phyloP scores from a whole-genome alignment of 2,329 filamentous ascomycete species.

The Aspergillus quadrilineatus region DNA sequence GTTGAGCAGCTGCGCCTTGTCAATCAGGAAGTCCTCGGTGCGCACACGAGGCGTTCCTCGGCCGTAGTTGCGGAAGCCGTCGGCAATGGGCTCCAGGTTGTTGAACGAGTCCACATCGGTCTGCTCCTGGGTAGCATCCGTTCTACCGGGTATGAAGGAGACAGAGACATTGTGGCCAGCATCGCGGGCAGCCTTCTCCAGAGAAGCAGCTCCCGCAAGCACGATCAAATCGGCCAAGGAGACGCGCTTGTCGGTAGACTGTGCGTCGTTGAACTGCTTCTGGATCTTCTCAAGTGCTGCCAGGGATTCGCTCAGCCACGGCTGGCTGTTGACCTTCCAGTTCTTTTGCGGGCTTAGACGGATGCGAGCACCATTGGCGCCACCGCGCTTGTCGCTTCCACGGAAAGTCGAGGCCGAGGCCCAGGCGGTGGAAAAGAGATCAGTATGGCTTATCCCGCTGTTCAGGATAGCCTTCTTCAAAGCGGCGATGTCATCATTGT shows the following conservation, averaged over 20 bases:
- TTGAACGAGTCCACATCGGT: conserved; percentile 65
- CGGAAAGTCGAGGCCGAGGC: conserved; percentile 71
- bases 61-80: conserved; percentile 80
- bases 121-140: conserved; percentile 68
- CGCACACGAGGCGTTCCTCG: conserved; percentile 59
- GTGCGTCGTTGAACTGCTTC: conserved; percentile 60
- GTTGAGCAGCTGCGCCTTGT: conserved; percentile 68
- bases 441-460: conserved; percentile 59
- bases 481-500: conserved; percentile 60
- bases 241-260: conserved; percentile 63
- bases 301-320: conserved; percentile 63
- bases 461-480: conserved; percentile 69
- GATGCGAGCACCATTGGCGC: conserved; percentile 77
- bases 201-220: conserved; percentile 66
- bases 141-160: conserved; percentile 71
- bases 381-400: conserved; percentile 75
- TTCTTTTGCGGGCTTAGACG: conserved; percentile 69
- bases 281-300: conserved; percentile 63
- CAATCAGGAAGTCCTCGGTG: conserved; percentile 69
- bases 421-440: conserved; percentile 67
- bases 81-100: conserved; percentile 67
- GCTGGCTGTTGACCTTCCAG: conserved; percentile 74
- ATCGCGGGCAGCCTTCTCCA: conserved; percentile 65
- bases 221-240: conserved; percentile 79
- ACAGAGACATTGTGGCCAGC: conserved; percentile 52